A percentile compares a stretch with the other conserved stretches of the same genome.
phyloP scores from a whole-genome alignment of 2,329 filamentous ascomycete species.

The Phyllosticta citribraziliensis region DNA sequence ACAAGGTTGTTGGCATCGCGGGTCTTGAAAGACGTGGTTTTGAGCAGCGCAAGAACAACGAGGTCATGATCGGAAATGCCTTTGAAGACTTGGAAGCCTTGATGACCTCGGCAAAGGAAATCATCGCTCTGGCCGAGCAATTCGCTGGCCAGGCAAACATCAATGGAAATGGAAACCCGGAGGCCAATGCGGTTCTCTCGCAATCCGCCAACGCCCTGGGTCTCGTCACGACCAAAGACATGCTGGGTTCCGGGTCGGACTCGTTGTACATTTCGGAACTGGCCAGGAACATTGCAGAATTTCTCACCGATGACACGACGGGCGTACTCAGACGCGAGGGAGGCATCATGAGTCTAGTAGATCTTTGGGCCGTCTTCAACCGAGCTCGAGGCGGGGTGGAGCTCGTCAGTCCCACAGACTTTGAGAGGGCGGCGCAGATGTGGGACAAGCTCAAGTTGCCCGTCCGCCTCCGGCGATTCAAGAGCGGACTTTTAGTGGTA shows the following conservation, averaged over 20 bases:
- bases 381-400: slow-evolving; percentile 87
- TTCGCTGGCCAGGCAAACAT: slow-evolving; percentile 60
- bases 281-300: slow-evolving; percentile 30
- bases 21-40: slow-evolving; percentile 79
- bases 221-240: slow-evolving; percentile 89
- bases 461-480: slow-evolving; percentile 78
- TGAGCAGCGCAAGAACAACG: slow-evolving; percentile 83
- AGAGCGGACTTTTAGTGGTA: slow-evolving; percentile 87
- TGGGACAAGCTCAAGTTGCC: slow-evolving; percentile 86
- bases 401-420: slow-evolving; percentile 82
- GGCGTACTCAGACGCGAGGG: slow-evolving; percentile 27
- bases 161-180: slow-evolving; percentile 48
- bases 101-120: slow-evolving; percentile 95
- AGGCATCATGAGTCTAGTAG: slow-evolving; percentile 30
- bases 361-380: slow-evolving; percentile 62
- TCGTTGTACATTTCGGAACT: slow-evolving; percentile 69
- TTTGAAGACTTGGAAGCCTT: slow-evolving; percentile 95
- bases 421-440: slow-evolving; percentile 76
- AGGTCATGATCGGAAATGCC: slow-evolving; percentile 81
- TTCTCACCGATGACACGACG: slow-evolving; percentile 28
- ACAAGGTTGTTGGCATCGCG: slow-evolving; percentile 75
- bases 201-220: slow-evolving; percentile 78
- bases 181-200: slow-evolving; percentile 65
- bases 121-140: slow-evolving; percentile 82
- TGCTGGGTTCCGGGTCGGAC: slow-evolving; percentile 70